Percentiles rank a stretch among this genome's conserved stretches.
phyloP scores from a whole-genome alignment of 2,329 filamentous ascomycete genomes.

The Colletotrichum spinosum region DNA sequence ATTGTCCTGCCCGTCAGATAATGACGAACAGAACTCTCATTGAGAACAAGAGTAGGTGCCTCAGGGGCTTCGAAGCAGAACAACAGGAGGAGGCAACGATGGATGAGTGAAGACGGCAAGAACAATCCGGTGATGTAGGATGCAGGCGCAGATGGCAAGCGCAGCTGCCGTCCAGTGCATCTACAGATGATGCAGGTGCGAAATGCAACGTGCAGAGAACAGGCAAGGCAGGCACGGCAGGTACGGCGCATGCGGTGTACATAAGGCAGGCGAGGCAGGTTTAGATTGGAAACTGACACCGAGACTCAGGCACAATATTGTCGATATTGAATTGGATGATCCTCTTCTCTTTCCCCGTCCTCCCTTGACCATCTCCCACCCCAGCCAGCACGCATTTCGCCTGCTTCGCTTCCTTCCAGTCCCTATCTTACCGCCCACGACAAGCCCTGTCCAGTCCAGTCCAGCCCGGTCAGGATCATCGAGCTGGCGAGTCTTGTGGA shows the following conservation, averaged over 20 bases:
- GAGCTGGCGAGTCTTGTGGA: no score
- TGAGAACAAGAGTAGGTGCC: no score
- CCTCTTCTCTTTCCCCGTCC: constrained; percentile 9
- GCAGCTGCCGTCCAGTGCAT: constrained; percentile 10
- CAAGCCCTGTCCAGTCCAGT: not conserved
- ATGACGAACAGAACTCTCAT: no score
- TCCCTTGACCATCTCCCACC: not conserved
- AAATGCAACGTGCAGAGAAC: not conserved
- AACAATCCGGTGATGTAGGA: not conserved
- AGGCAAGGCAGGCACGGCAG: constrained; percentile 3
- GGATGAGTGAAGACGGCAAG: constrained; percentile 16
- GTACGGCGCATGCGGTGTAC: not conserved
- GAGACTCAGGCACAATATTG: not conserved
- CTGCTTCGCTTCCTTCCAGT: not conserved
- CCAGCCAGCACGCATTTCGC: not conserved
- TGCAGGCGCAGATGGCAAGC: constrained; percentile 25
- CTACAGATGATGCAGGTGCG: constrained; percentile 3
- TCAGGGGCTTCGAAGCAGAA: constrained; percentile 5
- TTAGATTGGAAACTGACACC: not conserved
- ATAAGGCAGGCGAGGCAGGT: not conserved
- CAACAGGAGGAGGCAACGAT: not conserved
- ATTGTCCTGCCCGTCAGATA: no score
- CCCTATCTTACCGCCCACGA: no score
- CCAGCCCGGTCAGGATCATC: no score
- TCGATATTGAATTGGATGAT: constrained; percentile 20